phyloP scores from a whole-genome alignment of 2,329 filamentous ascomycete genomes.

The Colletotrichum sublineola region DNA sequence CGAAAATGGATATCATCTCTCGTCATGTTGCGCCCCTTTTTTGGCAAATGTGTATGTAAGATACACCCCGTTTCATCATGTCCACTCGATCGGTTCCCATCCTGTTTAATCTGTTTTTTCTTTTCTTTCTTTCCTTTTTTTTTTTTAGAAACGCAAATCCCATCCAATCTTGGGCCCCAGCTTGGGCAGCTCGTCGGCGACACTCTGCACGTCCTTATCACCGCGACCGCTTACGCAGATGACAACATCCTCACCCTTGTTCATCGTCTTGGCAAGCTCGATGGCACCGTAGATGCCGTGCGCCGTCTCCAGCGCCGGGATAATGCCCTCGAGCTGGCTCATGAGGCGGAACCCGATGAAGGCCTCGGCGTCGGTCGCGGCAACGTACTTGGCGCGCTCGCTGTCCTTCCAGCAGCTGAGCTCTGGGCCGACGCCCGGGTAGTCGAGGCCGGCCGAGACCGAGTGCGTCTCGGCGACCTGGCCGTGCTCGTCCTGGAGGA shows the following conservation, averaged over 20 bases:
- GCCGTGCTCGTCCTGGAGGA: slow-evolving; percentile 91
- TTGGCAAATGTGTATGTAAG: neutral
- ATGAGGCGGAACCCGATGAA: slow-evolving; percentile 89
- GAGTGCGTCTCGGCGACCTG: slow-evolving; percentile 97
- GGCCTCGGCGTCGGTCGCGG: slow-evolving; percentile 91
- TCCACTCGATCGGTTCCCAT: neutral
- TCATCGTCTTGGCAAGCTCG: slow-evolving; percentile 92
- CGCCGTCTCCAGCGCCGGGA: slow-evolving; percentile 92
- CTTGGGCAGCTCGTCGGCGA: slow-evolving; percentile 91
- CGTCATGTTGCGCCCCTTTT: slow-evolving; percentile 2
- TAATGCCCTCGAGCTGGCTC: slow-evolving; percentile 93
- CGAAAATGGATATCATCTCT: slow-evolving; percentile 25
- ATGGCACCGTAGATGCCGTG: slow-evolving; percentile 93
- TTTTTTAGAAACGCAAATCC: slow-evolving; percentile 71
- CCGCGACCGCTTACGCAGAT: slow-evolving; percentile 94
- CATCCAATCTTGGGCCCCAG: slow-evolving; percentile 89
- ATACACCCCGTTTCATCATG: slow-evolving; percentile 18
- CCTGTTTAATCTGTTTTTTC: too few relatives aligned
- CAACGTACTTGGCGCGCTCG: slow-evolving; percentile 86
- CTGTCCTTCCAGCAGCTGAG: slow-evolving; percentile 93
- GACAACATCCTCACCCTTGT: slow-evolving; percentile 88
- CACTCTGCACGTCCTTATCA: slow-evolving; percentile 98
- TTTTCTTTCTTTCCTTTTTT: neutral
- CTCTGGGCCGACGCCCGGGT: slow-evolving; percentile 96
- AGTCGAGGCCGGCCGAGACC: slow-evolving; percentile 95